phyloP scores from a whole-genome alignment of 352 stramenopile genomes.

The Phytophthora constricta region DNA sequence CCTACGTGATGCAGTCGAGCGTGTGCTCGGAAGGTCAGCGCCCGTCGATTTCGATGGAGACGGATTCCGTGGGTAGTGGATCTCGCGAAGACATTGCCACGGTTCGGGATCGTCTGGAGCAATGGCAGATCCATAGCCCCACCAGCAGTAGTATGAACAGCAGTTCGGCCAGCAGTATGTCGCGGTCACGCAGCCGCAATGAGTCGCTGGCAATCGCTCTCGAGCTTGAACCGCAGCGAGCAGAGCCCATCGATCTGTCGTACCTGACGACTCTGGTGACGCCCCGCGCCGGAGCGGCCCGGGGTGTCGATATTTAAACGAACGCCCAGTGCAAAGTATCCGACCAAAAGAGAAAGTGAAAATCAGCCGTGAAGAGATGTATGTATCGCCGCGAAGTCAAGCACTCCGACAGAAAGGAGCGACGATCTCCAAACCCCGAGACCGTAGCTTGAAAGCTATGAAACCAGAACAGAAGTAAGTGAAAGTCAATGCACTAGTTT shows the following conservation, averaged over 20 bases:
- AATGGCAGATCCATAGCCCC: conserved; percentile 28
- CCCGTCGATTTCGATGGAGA: conserved; percentile 40
- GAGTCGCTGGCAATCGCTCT: conserved; percentile 29
- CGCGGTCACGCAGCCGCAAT: conserved; percentile 19
- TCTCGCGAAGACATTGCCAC: conserved; percentile 25
- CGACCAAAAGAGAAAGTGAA: conserved; percentile 1
- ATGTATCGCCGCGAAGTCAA: too few relatives aligned
- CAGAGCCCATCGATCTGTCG: conserved; percentile 52
- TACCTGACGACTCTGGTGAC: conserved; percentile 56
- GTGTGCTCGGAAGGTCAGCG: conserved; percentile 30
- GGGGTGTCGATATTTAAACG: conserved; percentile 43
- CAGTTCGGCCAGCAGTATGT: conserved; percentile 19
- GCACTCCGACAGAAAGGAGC: too few relatives aligned
- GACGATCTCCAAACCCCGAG: conserved; percentile 15
- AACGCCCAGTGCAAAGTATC: conserved; percentile 11
- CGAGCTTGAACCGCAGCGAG: conserved; percentile 27
- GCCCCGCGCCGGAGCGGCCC: conserved; percentile 29
- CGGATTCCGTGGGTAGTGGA: conserved; percentile 42
- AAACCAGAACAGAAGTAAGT: conserved; percentile 3
- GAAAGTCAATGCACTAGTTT: conserved; percentile 24
- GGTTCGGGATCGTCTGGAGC: conserved; percentile 23
- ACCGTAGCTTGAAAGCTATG: conserved; percentile 23
- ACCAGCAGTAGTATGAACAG: conserved; percentile 24
- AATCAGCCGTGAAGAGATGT: neutral
- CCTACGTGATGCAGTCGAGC: conserved; percentile 26